Evolutionary conservation across 257 asterid genomes (phyloP).

Genomic region (Plantago elongata): DNA sequence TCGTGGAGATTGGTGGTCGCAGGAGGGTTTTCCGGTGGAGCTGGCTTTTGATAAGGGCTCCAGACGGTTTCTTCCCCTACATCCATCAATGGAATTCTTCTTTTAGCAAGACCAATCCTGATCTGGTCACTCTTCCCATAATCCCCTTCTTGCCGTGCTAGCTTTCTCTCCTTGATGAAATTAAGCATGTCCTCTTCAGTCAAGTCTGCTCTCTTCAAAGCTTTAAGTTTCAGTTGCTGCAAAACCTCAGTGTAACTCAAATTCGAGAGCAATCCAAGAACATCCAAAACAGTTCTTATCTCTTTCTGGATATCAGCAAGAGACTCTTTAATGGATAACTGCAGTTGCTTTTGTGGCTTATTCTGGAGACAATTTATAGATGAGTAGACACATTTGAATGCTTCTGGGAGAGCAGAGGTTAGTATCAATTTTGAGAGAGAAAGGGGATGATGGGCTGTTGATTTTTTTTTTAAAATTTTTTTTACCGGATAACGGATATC

Average conservation of each 20-base stretch:
- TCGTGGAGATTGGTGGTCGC: too few relatives aligned
- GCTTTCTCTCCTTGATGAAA: constrained; percentile 52
- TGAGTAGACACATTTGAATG: constrained; percentile 50
- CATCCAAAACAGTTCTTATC: constrained; percentile 27
- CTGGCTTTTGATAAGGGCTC: constrained; percentile 67
- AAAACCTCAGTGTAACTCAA: constrained; percentile 49
- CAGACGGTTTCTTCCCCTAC: constrained; percentile 71
- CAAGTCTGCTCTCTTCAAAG: constrained; percentile 59
- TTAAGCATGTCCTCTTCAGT: constrained; percentile 54
- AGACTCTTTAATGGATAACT: constrained; percentile 24
- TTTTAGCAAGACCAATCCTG: constrained; percentile 49
- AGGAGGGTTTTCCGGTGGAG: too few relatives aligned
- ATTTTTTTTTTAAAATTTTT: too few relatives aligned
- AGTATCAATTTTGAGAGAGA: constrained; percentile 56
- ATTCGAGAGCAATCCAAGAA: constrained; percentile 35
- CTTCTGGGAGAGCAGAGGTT: constrained; percentile 58
- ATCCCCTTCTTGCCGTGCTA: constrained; percentile 57
- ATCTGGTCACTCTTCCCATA: constrained; percentile 62
- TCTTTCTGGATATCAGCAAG: constrained; percentile 32
- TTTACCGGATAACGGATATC: too few relatives aligned
- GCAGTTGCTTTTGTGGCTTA: constrained; percentile 35
- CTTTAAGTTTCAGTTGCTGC: constrained; percentile 72
- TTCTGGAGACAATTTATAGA: constrained; percentile 45
- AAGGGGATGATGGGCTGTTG: too few relatives aligned
- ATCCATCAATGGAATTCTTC: constrained; percentile 80